A percentile compares a stretch with the other conserved stretches of the same genome.
Conservation (phyloP, 148 eudicot genomes). For the Rhododendron kiyosumense region DNA sequence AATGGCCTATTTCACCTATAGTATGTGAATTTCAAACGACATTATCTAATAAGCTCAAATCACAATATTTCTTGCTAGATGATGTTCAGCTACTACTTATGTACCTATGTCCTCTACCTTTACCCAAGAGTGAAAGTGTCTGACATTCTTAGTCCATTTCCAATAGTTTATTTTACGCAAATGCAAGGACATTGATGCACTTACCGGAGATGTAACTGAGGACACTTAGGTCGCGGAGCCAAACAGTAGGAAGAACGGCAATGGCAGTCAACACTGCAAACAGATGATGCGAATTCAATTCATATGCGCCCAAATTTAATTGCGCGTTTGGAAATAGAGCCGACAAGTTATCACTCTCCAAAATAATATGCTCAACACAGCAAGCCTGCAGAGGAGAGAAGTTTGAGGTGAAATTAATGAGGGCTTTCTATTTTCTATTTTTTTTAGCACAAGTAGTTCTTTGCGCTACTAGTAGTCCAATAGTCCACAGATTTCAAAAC, state of each 20-base stretch:
- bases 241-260: slow-evolving; percentile 88
- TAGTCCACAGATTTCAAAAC: background rate
- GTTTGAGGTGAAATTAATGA: background rate
- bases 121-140: background rate
- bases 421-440: background rate
- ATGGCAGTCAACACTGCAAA: slow-evolving; percentile 63
- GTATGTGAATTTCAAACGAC: too few species aligned
- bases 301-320: slow-evolving; percentile 38
- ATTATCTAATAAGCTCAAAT: too few species aligned
- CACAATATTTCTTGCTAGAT: too few species aligned
- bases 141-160: background rate
- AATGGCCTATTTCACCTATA: too few species aligned
- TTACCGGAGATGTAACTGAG: slow-evolving; percentile 88
- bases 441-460: background rate
- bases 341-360: slow-evolving; percentile 92
- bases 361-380: slow-evolving; percentile 77
- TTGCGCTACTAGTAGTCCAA: background rate
- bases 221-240: slow-evolving; percentile 76
- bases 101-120: background rate
- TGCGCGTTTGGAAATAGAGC: slow-evolving; percentile 80
- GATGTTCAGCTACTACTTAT: background rate
- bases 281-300: slow-evolving; percentile 50
- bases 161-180: background rate
- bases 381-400: slow-evolving; percentile 49
- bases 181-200: background rate